phyloP scores from a whole-genome alignment of 148 eudicot species.

The Oxyria digyna region DNA sequence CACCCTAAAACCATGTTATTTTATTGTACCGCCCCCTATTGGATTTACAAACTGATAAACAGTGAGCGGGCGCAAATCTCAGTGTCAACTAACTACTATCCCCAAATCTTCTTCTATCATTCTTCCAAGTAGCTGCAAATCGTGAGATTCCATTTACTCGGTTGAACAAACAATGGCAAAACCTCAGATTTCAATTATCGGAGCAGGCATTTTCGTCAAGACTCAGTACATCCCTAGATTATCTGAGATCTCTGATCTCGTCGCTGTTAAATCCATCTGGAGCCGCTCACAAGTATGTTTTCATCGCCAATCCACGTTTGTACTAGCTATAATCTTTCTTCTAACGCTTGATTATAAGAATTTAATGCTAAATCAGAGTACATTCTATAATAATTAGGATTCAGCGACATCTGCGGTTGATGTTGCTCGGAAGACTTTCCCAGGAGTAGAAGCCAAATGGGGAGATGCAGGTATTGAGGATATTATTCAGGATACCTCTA shows the following conservation, averaged over 20 bases:
- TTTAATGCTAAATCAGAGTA: not conserved
- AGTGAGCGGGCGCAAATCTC: not conserved
- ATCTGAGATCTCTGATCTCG: constrained; percentile 67
- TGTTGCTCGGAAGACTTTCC: constrained; percentile 50
- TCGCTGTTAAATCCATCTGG: constrained; percentile 70
- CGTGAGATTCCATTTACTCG: not conserved
- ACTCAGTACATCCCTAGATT: constrained; percentile 74
- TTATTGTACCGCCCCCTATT: not conserved
- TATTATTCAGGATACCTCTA: constrained; percentile 47
- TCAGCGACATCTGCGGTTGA: constrained; percentile 78
- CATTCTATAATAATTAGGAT: constrained; percentile 30
- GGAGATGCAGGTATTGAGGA: constrained; percentile 80
- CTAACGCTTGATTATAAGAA: not conserved
- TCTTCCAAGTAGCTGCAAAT: not conserved
- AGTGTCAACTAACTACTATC: not conserved
- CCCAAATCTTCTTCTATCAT: not conserved
- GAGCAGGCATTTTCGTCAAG: constrained; percentile 86
- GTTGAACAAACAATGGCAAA: constrained; percentile 24
- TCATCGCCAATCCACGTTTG: not conserved
- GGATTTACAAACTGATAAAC: not conserved
- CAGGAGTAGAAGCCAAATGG: constrained; percentile 65
- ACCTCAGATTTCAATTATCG: constrained; percentile 67
- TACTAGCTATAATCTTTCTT: not conserved
- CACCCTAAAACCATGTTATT: too few species aligned
- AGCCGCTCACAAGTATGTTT: constrained; percentile 61